phyloP scores from a whole-genome alignment of 2,329 filamentous ascomycete genomes.

The Nemania abortiva region DNA sequence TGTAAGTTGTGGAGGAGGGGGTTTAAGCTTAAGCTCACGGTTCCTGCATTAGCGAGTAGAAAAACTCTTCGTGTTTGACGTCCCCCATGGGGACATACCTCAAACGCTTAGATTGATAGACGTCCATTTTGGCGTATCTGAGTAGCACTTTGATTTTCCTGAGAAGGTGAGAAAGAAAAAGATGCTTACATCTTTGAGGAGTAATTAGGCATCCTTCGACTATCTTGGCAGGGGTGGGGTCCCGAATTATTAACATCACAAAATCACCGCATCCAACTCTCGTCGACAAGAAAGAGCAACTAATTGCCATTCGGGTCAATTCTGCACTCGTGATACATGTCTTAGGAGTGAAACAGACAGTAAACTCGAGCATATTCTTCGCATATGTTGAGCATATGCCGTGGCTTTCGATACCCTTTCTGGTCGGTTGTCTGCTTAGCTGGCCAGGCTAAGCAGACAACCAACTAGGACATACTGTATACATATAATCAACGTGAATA shows the following conservation, averaged over 20 bases:
- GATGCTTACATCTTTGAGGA: background rate
- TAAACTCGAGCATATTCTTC: too few species aligned
- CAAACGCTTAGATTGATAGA: conserved; percentile 29
- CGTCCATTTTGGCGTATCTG: conserved; percentile 18
- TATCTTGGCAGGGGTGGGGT: conserved; percentile 6
- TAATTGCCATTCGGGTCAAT: too few species aligned
- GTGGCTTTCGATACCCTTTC: too few species aligned
- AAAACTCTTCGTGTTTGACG: conserved; percentile 21
- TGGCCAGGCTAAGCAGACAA: too few species aligned
- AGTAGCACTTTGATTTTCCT: background rate
- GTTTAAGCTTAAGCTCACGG: conserved; percentile 33
- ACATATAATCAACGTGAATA: too few species aligned
- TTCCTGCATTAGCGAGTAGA: conserved; percentile 25
- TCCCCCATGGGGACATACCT: conserved; percentile 25
- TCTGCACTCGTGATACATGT: too few species aligned
- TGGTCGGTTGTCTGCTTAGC: too few species aligned
- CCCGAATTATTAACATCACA: background rate
- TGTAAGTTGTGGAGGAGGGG: background rate
- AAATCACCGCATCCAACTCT: too few species aligned
- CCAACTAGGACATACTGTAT: too few species aligned
- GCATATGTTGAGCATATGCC: too few species aligned
- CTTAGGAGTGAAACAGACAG: too few species aligned
- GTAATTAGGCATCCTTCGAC: background rate
- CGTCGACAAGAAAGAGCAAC: background rate
- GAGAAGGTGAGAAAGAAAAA: background rate